These are phyloP conservation scores for Ceratocystis smalleyi DNA, from an alignment of 2,329 filamentous ascomycete species.

Conservation along the genomic window DNA sequence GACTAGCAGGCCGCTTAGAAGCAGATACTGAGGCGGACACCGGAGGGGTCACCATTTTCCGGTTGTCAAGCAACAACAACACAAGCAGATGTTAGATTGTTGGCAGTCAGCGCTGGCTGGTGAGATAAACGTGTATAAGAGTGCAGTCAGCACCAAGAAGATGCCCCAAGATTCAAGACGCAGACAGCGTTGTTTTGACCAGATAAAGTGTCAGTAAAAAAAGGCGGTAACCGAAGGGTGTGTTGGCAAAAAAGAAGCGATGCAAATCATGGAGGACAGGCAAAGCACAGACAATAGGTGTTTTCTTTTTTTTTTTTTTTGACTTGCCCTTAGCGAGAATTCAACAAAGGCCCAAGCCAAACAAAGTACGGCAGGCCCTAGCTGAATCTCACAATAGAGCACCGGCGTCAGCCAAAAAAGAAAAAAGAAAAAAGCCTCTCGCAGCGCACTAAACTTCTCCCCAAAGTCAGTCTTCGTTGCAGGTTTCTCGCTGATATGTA, in stretches of 20 bases:
- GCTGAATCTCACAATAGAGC: neutral
- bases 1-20: constrained; percentile 2
- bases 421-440: neutral
- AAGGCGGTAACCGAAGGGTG: neutral
- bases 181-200: too few species aligned
- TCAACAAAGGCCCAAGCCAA: neutral
- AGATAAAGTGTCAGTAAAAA: too few species aligned
- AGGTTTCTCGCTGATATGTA: neutral
- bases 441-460: neutral
- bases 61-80: neutral
- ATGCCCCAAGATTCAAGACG: neutral
- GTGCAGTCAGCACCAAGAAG: neutral
- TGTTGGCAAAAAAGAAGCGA: neutral
- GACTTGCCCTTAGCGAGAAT: neutral
- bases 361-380: neutral
- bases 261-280: neutral
- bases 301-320: neutral
- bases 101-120: neutral
- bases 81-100: neutral
- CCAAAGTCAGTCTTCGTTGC: neutral
- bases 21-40: neutral
- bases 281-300: constrained; percentile 1
- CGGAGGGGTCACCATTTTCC: neutral
- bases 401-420: neutral
- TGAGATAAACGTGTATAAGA: neutral